phyloP scores from a whole-genome alignment of 345 rosid species.

The Gossypium raimondii region DNA sequence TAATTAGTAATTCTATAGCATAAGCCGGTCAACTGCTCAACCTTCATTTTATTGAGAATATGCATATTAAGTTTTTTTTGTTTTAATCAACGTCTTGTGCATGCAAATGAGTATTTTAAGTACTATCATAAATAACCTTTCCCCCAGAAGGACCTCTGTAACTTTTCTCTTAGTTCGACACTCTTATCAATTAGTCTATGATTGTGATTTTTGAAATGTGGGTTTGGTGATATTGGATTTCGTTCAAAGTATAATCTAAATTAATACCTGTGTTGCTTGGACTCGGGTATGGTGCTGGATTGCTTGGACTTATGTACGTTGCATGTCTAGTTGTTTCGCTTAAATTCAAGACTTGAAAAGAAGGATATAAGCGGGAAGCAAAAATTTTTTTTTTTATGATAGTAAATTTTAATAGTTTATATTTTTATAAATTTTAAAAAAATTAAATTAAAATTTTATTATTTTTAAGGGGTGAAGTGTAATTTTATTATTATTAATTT shows the following conservation, averaged over 20 bases:
- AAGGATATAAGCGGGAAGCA: no score
- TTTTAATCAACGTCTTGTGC: neutral
- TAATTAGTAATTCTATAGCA: neutral
- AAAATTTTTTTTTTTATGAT: no score
- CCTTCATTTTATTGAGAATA: neutral
- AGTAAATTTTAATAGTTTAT: no score
- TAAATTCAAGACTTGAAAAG: no score
- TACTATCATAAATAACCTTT: neutral
- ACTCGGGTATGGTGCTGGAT: no score
- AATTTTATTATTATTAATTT: no score
- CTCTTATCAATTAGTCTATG: neutral
- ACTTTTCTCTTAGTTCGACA: neutral
- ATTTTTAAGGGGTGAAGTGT: no score
- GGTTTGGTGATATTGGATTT: neutral
- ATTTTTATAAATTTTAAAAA: no score
- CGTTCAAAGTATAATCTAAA: neutral
- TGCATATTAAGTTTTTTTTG: neutral
- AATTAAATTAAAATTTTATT: no score
- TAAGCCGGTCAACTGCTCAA: neutral
- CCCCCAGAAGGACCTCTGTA: neutral
- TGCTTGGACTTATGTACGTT: no score
- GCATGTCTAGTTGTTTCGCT: no score
- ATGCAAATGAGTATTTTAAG: neutral
- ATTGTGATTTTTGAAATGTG: neutral
- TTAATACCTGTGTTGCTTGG: neutral